Evolutionary conservation across 805 yeast species (phyloP), one percentile per base, ranked within the genome.

Genomic region (Candida parachauliodes): DNA sequence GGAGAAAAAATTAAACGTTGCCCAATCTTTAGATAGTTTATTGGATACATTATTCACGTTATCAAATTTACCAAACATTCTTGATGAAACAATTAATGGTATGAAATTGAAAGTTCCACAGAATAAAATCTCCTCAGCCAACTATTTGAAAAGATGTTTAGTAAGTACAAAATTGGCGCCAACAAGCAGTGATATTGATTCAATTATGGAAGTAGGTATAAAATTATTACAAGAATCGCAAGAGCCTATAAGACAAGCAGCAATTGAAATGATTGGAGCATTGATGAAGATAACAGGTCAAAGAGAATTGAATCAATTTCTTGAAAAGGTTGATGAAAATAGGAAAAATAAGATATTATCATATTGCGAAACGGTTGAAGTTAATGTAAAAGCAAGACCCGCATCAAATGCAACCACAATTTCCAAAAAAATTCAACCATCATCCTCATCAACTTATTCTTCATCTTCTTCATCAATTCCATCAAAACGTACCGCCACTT

Each of bases 21-120:
- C 83, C 2, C 88, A 81, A 17, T 83, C 93, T 0, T 65, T 91
- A n/a, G 66, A 70, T 14, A 60, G 57, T 18, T 81, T 91, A 0
- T 64, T 89, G 36, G 84, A 81, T 55, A 74, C 83, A 0, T 69
- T 84, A 3, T 83, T 80, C 46, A 51, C 51, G 23, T 62, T 63
- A 42, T 65, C 81, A 8, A 70, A 77, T 0, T 63, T 76, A 16
- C 51, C 68, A 26, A 83, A 77, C 25, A 61, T 85, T 16, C 57
- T 84, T 27, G 85, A 81, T 15, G 81, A 77, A 3, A 65, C 80
- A 0, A 44, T 84, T 8, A 70, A 63, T 17, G 78, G 76, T 25
- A 72, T 84, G 76, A 68, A 66, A 28, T 87, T 85, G 59, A 88
- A 85, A 59, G 84, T 86, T 1, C 97, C 98, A 0, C 93, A 80